A percentile compares a stretch with the other conserved stretches of the same genome.
phyloP scores from a whole-genome alignment of 2,329 filamentous ascomycete species.

The Penicillium brevicompactum region DNA sequence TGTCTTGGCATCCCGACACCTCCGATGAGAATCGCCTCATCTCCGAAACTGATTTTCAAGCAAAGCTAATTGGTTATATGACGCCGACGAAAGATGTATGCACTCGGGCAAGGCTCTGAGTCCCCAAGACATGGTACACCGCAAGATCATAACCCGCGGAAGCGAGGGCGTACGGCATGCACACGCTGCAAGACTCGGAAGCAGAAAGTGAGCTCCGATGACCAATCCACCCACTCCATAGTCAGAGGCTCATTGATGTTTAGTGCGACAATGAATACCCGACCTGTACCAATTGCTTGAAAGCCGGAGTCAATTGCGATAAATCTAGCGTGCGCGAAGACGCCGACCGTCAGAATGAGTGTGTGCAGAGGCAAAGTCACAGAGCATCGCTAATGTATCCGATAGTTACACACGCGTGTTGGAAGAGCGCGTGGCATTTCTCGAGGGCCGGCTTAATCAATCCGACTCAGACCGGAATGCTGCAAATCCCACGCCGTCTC shows the following conservation, averaged over 20 bases:
- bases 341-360: constrained; percentile 39
- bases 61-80: background rate
- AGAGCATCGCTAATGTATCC: constrained; percentile 6
- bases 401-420: constrained; percentile 46
- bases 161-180: constrained; percentile 49
- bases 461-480: constrained; percentile 16
- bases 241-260: background rate
- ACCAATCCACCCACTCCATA: background rate
- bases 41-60: background rate
- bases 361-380: constrained; percentile 8
- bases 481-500: constrained; percentile 19
- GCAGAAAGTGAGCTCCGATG: constrained; percentile 40
- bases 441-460: constrained; percentile 39
- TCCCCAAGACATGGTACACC: constrained; percentile 27
- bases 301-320: constrained; percentile 46
- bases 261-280: constrained; percentile 51
- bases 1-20: constrained; percentile 12
- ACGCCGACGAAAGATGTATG: constrained; percentile 15
- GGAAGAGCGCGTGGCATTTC: constrained; percentile 46
- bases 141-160: constrained; percentile 44
- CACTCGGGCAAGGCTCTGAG: constrained; percentile 16
- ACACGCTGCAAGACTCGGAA: constrained; percentile 51
- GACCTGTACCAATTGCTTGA: constrained; percentile 49
- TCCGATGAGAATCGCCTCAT: background rate
- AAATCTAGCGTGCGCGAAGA: constrained; percentile 46